Evolutionary conservation across 192 early-diverging fungal species (phyloP).

Genomic region (Coemansia sp.): DNA sequence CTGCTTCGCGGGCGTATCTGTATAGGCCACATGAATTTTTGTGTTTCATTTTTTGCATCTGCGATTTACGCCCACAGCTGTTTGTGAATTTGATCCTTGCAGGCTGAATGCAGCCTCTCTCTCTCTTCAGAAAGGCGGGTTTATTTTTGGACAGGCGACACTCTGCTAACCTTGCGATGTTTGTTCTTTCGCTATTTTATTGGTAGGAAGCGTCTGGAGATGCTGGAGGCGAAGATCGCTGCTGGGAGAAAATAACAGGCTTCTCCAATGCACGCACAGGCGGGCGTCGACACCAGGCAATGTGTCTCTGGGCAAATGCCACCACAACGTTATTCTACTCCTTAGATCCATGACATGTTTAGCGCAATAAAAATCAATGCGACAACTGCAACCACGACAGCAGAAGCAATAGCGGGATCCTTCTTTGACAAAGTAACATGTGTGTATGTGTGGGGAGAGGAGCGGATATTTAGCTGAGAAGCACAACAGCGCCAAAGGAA

Average conservation of each 20-base stretch:
- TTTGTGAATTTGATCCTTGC: constrained; percentile 5
- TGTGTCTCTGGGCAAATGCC: too few relatives aligned
- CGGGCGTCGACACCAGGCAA: not conserved
- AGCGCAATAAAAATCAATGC: not conserved
- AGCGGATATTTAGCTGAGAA: constrained; percentile 4
- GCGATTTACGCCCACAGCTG: constrained; percentile 11
- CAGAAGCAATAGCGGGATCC: too few relatives aligned
- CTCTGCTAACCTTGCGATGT: not conserved
- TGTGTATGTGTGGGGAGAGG: not conserved
- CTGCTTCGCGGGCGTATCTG: not conserved
- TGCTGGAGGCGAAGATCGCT: constrained; percentile 44
- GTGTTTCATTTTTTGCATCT: constrained; percentile 1
- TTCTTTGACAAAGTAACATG: not conserved
- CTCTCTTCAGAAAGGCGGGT: not conserved
- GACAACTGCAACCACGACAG: not conserved
- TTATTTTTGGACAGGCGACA: constrained; percentile 7
- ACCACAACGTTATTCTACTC: not conserved
- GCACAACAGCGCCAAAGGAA: not conserved
- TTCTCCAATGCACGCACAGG: constrained; percentile 9
- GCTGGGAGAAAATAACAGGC: constrained; percentile 19
- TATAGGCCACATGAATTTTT: not conserved
- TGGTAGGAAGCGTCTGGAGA: constrained; percentile 47
- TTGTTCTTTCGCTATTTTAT: not conserved
- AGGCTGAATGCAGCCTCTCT: not conserved
- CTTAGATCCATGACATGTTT: not conserved